Evolutionary conservation across 2,329 filamentous ascomycete species (phyloP).

Genomic region (Curvularia sp.): DNA sequence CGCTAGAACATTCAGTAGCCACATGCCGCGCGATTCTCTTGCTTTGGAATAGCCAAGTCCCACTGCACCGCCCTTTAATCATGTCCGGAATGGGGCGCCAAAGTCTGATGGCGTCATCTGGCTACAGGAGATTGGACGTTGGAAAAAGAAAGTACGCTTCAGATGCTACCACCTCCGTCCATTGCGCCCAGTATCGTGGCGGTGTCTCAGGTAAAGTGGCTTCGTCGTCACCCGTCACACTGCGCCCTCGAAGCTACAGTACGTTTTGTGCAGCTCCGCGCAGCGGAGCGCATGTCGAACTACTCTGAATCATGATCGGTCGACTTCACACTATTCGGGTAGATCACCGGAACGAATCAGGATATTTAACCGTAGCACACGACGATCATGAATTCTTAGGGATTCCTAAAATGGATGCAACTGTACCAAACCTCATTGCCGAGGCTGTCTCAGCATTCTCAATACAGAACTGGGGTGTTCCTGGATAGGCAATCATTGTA

Average conservation of each 20-base stretch:
- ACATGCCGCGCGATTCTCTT: background rate
- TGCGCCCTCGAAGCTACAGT: background rate
- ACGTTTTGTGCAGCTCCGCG: background rate
- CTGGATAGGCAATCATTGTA: background rate
- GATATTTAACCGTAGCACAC: background rate
- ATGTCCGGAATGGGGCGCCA: background rate
- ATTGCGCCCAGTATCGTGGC: background rate
- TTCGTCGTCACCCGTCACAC: background rate
- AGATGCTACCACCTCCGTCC: background rate
- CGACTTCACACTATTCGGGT: background rate
- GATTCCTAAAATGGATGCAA: background rate
- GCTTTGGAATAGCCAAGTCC: background rate
- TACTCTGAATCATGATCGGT: background rate
- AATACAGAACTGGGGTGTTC: background rate
- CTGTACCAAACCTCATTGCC: background rate
- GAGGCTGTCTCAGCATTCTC: background rate
- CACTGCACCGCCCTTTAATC: background rate
- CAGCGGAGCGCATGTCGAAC: background rate
- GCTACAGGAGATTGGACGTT: background rate
- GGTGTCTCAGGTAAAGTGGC: background rate
- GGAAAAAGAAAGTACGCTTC: background rate
- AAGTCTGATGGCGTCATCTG: background rate
- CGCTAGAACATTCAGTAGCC: background rate
- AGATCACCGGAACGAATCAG: background rate
- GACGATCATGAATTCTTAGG: background rate